phyloP scores from a whole-genome alignment of 345 rosid genomes.

The Eucalyptus erythrocorys region DNA sequence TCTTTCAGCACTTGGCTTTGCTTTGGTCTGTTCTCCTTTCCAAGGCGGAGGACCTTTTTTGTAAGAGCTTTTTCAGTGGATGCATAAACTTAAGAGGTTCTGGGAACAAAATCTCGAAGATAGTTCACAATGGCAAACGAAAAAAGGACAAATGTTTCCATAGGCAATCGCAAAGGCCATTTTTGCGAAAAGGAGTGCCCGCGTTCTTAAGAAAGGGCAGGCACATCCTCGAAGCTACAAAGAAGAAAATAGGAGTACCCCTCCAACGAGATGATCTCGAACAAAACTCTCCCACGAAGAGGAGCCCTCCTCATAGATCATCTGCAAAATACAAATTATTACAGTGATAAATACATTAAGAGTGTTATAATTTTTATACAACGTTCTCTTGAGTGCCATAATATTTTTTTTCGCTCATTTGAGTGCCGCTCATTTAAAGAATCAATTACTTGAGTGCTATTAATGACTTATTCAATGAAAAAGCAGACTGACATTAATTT shows the following conservation, averaged over 20 bases:
- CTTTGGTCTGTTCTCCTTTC: too few species aligned
- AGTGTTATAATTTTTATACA: neutral
- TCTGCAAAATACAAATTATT: neutral
- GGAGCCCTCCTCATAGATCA: neutral
- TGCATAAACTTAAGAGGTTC: too few species aligned
- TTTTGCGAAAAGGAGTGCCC: neutral
- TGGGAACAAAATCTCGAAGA: too few species aligned
- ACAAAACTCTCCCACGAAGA: neutral
- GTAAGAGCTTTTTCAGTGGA: too few species aligned
- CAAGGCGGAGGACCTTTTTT: too few species aligned
- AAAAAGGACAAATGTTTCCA: too few species aligned
- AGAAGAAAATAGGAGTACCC: neutral
- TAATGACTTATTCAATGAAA: too few species aligned
- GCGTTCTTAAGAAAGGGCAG: neutral
- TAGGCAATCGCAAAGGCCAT: too few species aligned
- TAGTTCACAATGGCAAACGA: too few species aligned
- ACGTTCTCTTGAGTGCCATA: rapidly evolving
- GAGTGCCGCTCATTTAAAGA: neutral
- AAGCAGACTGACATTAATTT: neutral
- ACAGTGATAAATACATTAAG: neutral
- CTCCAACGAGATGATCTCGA: neutral
- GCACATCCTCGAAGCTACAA: neutral
- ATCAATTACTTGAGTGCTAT: neutral
- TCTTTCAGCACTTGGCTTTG: too few species aligned
- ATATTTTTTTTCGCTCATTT: neutral